Base-by-base conservation (phyloP, 306 rosid genomes). In the Lablab purpureus region DNA sequence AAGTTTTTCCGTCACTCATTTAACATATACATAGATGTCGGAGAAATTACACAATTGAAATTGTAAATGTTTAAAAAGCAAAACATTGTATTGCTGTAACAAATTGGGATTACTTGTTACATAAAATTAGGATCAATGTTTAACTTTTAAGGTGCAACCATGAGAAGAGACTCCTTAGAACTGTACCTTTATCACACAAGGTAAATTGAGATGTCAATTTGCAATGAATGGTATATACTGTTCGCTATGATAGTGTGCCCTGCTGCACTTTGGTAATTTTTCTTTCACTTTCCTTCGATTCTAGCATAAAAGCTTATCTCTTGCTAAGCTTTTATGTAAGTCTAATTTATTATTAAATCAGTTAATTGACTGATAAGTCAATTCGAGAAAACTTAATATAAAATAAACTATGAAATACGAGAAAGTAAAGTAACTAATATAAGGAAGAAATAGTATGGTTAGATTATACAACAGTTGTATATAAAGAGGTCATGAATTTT, bases 151-250 rank as follows among this genome's bases (percentile, higher is more conserved):
- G 19, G 67, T 60, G 12, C 41, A 60, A 28, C 10, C 27, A 27
- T 59, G 11, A 59, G 5, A 70, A 32, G 43, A 34, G 19, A 6
- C 23, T 10, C 18, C 14, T 6, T 51, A 0, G 4, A 54, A 32
- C 9, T 19, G 59, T 10, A 49, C 23, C 65, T 11, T 76, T 76
- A 22, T 22, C 43, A 50, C 66, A 50, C 36, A 49, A 34, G 74
- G 74, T 50, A 50, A 76, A 65, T 4, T 49, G 36, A 64, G 65
- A 60, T 65, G 55, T 66, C 67, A 77, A 52, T 52, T 37, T 67
- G 67, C 71, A 77, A 76, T 76, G 9, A 46, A 65, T 75, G 28
- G 49, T 37, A 49, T 36, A 36, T 34, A 64, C 65, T 76, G 65
- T 64, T 34, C 18, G 80, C 43, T 49, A 76, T 76, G 43, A 65